Evolutionary conservation across 75 land plant genomes (phyloP).

Genomic region (Picea sitchensis): DNA sequence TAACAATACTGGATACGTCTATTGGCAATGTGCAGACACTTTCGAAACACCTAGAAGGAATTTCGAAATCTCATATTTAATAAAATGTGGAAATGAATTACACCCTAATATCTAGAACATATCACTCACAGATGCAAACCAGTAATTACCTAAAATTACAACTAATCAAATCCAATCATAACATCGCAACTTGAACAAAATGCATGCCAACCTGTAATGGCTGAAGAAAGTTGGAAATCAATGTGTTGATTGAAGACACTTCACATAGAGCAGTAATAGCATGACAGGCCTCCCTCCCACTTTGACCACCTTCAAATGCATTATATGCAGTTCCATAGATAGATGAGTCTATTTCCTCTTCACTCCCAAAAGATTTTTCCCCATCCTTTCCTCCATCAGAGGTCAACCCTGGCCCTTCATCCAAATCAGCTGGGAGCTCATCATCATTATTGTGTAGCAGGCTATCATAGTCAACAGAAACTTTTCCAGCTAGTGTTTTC

Average conservation of each 20-base stretch:
- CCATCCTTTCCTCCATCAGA: slow-evolving; percentile 27
- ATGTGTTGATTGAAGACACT: slow-evolving; percentile 81
- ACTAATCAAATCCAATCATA: background rate
- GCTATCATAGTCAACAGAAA: slow-evolving; percentile 49
- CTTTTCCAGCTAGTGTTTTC: slow-evolving; percentile 78
- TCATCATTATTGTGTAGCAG: slow-evolving; percentile 24
- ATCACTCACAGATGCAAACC: background rate
- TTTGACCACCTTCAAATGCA: slow-evolving; percentile 66
- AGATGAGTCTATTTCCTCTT: slow-evolving; percentile 36
- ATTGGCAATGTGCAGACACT: background rate
- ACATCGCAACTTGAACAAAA: background rate
- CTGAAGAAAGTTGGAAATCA: slow-evolving; percentile 91
- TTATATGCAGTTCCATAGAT: slow-evolving; percentile 79
- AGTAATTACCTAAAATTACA: background rate
- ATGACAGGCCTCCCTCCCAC: slow-evolving; percentile 84
- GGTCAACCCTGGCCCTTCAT: slow-evolving; percentile 17
- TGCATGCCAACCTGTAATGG: slow-evolving; percentile 74
- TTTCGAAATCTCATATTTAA: background rate
- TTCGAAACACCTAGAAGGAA: background rate
- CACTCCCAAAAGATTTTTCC: background rate
- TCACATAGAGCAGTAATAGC: slow-evolving; percentile 93
- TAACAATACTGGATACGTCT: background rate
- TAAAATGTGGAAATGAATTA: background rate
- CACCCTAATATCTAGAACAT: background rate
- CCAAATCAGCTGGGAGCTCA: slow-evolving; percentile 10